Conservation (phyloP, 495 filamentous ascomycete genomes). For the Trichocladium uniseriatum region DNA sequence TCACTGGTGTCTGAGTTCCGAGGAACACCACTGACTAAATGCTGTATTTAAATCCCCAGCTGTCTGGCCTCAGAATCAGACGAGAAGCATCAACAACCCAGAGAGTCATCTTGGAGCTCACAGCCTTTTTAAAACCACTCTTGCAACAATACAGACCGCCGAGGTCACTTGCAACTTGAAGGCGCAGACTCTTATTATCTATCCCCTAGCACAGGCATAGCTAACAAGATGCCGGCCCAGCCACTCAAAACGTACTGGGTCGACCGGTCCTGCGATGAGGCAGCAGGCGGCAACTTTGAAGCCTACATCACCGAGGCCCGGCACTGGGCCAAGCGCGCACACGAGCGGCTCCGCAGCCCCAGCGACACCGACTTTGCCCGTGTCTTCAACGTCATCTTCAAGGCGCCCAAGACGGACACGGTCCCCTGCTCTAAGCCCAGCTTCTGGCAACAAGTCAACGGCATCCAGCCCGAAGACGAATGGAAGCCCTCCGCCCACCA, state of each 20-base stretch:
- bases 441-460: not conserved
- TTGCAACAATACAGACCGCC: no score
- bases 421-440: not conserved
- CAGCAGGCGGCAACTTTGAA: not conserved
- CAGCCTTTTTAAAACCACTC: no score
- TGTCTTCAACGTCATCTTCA: constrained; percentile 5
- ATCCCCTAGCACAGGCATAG: no score
- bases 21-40: no score
- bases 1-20: no score
- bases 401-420: not conserved
- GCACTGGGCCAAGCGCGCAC: not conserved
- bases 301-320: not conserved
- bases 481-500: not conserved
- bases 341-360: not conserved
- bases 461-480: not conserved
- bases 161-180: no score
- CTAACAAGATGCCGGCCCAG: not conserved
- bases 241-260: not conserved
- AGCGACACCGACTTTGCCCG: constrained; percentile 10
- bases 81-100: no score
- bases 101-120: no score
- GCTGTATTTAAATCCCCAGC: no score
- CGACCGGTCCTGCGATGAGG: constrained; percentile 1
- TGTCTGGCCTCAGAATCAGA: no score
- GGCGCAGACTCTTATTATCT: no score